These are phyloP conservation scores for Cryptococcus wingfieldii DNA, from an alignment of 1,284 basidiomycete genomes.

Conservation along the genomic window DNA sequence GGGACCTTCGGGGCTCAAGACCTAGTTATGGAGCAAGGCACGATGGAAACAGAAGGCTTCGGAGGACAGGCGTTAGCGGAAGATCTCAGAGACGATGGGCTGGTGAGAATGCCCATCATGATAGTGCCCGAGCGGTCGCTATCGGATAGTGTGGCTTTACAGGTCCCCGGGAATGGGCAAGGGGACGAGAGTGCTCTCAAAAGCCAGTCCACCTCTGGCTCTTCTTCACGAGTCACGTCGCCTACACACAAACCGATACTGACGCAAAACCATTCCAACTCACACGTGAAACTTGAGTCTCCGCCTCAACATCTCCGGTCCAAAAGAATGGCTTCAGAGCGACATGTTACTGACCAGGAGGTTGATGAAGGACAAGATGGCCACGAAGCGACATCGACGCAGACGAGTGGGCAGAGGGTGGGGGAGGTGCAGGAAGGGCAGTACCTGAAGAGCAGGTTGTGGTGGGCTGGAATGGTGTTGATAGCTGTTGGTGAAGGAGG, in stretches of 20 bases:
- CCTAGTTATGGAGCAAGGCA: too few relatives aligned
- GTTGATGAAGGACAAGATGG: neutral
- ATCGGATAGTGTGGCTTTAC: too few relatives aligned
- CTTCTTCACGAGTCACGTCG: neutral
- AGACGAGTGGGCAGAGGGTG: constrained; percentile 9
- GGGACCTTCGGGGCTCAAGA: too few relatives aligned
- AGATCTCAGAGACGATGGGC: neutral
- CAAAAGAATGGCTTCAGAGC: neutral
- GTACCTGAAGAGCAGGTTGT: constrained; percentile 78
- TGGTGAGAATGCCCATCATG: constrained; percentile 5
- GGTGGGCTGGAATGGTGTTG: constrained; percentile 85
- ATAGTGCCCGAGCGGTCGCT: constrained; percentile 5
- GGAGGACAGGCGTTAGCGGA: too few relatives aligned
- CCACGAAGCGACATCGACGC: neutral
- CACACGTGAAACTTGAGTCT: neutral
- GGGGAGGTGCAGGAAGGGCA: constrained; percentile 53
- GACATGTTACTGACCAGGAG: constrained; percentile 1
- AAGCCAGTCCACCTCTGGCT: neutral
- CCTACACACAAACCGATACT: neutral
- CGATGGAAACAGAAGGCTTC: too few relatives aligned
- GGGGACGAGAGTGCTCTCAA: too few relatives aligned
- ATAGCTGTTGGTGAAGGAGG: constrained; percentile 90
- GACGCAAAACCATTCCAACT: neutral
- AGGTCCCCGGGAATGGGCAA: too few relatives aligned
- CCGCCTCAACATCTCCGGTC: neutral